phyloP scores from a whole-genome alignment of 805 yeast species.

The Saturnispora bothae region DNA sequence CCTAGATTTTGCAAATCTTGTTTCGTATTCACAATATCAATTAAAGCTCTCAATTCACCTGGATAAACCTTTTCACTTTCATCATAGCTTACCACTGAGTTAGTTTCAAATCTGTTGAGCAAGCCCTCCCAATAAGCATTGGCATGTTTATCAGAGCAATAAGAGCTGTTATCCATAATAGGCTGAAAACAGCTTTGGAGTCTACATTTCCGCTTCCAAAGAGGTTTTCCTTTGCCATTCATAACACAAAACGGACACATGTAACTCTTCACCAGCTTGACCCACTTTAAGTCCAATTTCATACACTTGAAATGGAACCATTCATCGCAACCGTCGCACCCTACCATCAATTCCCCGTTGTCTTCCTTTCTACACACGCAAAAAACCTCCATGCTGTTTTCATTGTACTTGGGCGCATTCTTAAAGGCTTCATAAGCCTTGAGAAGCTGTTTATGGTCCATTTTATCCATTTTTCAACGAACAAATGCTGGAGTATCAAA shows the following conservation, averaged over 20 bases:
- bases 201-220: slow-evolving; percentile 74
- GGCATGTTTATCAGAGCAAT: slow-evolving; percentile 72
- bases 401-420: slow-evolving; percentile 31
- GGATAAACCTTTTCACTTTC: slow-evolving; percentile 8
- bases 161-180: slow-evolving; percentile 45
- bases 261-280: slow-evolving; percentile 49
- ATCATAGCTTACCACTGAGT: slow-evolving; percentile 8
- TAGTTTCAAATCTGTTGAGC: slow-evolving; percentile 12
- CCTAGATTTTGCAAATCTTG: slow-evolving; percentile 26
- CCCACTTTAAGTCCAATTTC: slow-evolving; percentile 39
- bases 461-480: not conserved
- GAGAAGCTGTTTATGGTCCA: slow-evolving; percentile 16
- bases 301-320: slow-evolving; percentile 88
- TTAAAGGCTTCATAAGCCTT: slow-evolving; percentile 22
- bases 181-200: slow-evolving; percentile 46
- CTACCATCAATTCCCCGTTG: slow-evolving; percentile 78
- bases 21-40: slow-evolving; percentile 13
- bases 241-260: slow-evolving; percentile 61
- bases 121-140: slow-evolving; percentile 29
- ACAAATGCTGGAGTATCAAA: no score
- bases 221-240: slow-evolving; percentile 39
- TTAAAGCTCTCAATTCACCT: slow-evolving; percentile 6
- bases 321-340: slow-evolving; percentile 89
- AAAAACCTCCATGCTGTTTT: slow-evolving; percentile 45
- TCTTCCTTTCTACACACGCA: slow-evolving; percentile 77